phyloP scores from a whole-genome alignment of 257 asterid genomes.

The Nicotiana tabacum region DNA sequence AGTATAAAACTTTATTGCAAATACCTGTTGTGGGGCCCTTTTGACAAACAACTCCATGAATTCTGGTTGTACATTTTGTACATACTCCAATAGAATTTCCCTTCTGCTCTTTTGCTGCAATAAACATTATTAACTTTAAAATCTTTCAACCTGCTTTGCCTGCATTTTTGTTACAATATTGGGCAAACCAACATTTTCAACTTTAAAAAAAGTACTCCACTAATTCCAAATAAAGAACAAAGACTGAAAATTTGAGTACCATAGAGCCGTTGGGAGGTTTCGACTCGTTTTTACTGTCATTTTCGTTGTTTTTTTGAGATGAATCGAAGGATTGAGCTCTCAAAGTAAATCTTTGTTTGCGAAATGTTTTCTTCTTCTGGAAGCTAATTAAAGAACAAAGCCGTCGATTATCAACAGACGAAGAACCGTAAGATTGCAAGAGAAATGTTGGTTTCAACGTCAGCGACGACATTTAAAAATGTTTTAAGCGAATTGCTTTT shows the following conservation, averaged over 20 bases:
- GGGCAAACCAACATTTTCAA: not conserved
- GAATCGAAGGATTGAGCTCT: slow-evolving; percentile 45
- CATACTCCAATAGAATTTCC: slow-evolving; percentile 89
- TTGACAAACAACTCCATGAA: slow-evolving; percentile 91
- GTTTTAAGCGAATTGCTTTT: not conserved
- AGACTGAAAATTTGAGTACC: slow-evolving; percentile 30
- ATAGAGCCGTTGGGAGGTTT: slow-evolving; percentile 58
- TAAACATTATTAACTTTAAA: not conserved
- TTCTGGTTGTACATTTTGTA: slow-evolving; percentile 93
- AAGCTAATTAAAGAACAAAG: slow-evolving; percentile 36
- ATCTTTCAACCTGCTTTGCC: slow-evolving; percentile 3
- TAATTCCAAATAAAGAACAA: not conserved
- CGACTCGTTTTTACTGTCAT: slow-evolving; percentile 33
- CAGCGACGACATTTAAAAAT: slow-evolving; percentile 52
- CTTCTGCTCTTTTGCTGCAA: slow-evolving; percentile 73
- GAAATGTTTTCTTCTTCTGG: slow-evolving; percentile 22
- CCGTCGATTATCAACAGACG: slow-evolving; percentile 20
- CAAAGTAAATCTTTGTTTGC: slow-evolving; percentile 34
- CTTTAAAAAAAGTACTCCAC: not conserved
- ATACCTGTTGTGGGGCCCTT: slow-evolving; percentile 93
- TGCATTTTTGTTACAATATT: not conserved
- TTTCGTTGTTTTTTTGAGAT: slow-evolving; percentile 16
- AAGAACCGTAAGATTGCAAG: slow-evolving; percentile 28
- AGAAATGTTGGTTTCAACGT: slow-evolving; percentile 48
- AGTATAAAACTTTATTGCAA: not conserved